Evolutionary conservation across 352 stramenopile species (phyloP).

Genomic region (Pythium biforme): DNA sequence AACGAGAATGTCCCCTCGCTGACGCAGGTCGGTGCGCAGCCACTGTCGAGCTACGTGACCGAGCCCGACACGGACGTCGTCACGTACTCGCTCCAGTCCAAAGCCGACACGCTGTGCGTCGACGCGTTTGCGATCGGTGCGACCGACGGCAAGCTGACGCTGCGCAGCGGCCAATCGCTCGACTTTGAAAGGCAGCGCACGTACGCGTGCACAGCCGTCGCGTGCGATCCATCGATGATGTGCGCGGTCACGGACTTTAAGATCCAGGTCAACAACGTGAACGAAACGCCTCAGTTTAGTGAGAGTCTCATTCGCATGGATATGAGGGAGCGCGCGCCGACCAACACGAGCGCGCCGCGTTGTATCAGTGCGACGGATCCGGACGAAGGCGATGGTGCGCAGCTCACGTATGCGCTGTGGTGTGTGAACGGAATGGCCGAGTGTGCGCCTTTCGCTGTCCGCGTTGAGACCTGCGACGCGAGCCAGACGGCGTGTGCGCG

Average conservation of each 20-base stretch:
- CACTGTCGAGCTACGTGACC: constrained; percentile 28
- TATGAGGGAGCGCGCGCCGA: constrained; percentile 37
- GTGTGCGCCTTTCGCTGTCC: constrained; percentile 39
- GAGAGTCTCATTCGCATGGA: constrained; percentile 33
- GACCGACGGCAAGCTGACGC: constrained; percentile 28
- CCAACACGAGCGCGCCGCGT: constrained; percentile 19
- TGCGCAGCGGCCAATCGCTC: constrained; percentile 29
- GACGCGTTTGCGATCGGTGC: constrained; percentile 46
- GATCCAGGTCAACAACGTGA: constrained; percentile 48
- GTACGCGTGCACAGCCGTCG: constrained; percentile 50
- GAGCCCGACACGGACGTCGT: constrained; percentile 49
- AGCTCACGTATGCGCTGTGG: constrained; percentile 40
- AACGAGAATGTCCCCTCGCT: constrained; percentile 36
- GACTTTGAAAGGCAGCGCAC: constrained; percentile 41
- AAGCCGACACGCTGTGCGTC: constrained; percentile 42
- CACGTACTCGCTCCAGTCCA: constrained; percentile 49
- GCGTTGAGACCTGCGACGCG: constrained; percentile 38
- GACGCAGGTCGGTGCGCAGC: constrained; percentile 26
- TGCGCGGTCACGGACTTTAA: constrained; percentile 44
- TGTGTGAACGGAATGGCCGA: constrained; percentile 29
- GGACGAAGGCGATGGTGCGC: constrained; percentile 38
- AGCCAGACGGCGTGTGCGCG: constrained; percentile 38
- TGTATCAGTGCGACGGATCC: constrained; percentile 45
- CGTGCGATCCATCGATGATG: constrained; percentile 49
- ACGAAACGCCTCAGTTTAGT: constrained; percentile 46